Evolutionary conservation across 345 rosid species (phyloP).

Genomic region (Rhizophora apiculata): DNA sequence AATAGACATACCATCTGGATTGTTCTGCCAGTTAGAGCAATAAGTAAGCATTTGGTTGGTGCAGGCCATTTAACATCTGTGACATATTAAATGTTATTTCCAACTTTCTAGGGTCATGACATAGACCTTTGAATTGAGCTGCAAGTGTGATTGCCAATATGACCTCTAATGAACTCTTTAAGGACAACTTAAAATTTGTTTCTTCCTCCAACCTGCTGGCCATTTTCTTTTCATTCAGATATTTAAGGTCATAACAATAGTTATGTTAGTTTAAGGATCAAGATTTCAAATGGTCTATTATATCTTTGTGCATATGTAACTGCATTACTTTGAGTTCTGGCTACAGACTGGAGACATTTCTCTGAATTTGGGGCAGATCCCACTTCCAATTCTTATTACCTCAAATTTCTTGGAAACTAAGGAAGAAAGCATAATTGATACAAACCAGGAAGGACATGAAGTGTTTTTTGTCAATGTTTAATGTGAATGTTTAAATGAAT

Average conservation of each 20-base stretch:
- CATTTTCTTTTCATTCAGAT: not conserved
- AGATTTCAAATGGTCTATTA: too few species aligned
- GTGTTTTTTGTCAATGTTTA: too few species aligned
- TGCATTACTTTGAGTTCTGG: not conserved
- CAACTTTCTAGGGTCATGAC: not conserved
- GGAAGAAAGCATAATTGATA: too few species aligned
- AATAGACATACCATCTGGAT: too few species aligned
- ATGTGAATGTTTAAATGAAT: too few species aligned
- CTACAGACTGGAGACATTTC: conserved; percentile 8
- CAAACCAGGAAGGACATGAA: conserved; percentile 58
- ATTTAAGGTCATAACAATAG: too few species aligned
- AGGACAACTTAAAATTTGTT: not conserved
- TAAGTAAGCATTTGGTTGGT: conserved; percentile 48
- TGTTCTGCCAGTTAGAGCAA: conserved; percentile 64
- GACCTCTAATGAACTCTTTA: not conserved
- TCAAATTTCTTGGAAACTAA: too few species aligned
- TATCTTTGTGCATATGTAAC: too few species aligned
- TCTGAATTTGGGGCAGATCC: too few species aligned
- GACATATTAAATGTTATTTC: not conserved
- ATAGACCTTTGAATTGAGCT: not conserved
- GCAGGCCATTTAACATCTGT: not conserved
- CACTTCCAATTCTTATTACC: too few species aligned
- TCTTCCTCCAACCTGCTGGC: not conserved
- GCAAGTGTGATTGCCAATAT: not conserved
- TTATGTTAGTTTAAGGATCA: too few species aligned